phyloP scores from a whole-genome alignment of 768 basidiomycete species.

The Suillus subluteus region DNA sequence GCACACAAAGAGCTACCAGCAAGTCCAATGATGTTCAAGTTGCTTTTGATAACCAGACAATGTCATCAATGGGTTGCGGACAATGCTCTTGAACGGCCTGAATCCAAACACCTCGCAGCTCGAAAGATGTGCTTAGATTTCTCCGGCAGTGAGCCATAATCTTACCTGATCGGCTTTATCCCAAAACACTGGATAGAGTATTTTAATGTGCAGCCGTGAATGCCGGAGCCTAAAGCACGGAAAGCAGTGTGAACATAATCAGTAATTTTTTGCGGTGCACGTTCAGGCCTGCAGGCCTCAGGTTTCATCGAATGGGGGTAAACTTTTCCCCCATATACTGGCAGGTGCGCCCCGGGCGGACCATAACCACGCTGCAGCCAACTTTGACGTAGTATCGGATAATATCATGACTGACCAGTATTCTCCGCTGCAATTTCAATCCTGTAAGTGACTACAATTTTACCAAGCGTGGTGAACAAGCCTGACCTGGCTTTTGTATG shows the following conservation, averaged over 20 bases:
- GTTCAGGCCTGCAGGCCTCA: neutral
- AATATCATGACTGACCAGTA: slow-evolving; percentile 44
- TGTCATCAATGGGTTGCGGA: slow-evolving; percentile 50
- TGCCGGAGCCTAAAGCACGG: slow-evolving; percentile 45
- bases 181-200: slow-evolving; percentile 59
- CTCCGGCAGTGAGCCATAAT: slow-evolving; percentile 4
- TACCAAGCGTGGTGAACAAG: neutral
- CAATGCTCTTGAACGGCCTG: slow-evolving; percentile 22
- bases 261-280: neutral
- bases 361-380: neutral
- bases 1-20: slow-evolving; percentile 46
- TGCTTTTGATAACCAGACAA: slow-evolving; percentile 65
- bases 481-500: slow-evolving; percentile 56
- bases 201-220: slow-evolving; percentile 54
- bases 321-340: neutral
- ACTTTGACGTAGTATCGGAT: slow-evolving; percentile 2
- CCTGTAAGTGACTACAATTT: slow-evolving; percentile 11
- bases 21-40: slow-evolving; percentile 80
- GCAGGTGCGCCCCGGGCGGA: neutral
- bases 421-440: slow-evolving; percentile 44
- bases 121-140: neutral
- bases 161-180: slow-evolving; percentile 56
- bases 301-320: neutral
- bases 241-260: neutral
- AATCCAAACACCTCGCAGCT: slow-evolving; percentile 54